These are phyloP conservation scores for Trichophyton mentagrophytes DNA, from an alignment of 2,329 filamentous ascomycete species.

Conservation along the genomic window DNA sequence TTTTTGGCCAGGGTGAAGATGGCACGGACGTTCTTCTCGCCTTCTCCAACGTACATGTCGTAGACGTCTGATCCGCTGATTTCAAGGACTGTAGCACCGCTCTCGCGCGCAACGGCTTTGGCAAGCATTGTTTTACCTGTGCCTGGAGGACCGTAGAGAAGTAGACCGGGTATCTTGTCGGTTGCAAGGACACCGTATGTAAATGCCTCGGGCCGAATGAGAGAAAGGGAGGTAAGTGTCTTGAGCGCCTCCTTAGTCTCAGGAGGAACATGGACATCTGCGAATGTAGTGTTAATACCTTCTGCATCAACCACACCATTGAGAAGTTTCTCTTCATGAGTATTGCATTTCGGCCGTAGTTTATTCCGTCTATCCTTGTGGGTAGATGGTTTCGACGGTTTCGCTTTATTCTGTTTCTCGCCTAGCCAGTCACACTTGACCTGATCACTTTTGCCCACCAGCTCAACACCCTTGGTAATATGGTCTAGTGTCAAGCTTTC, in stretches of 20 bases:
- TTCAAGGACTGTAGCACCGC: slow-evolving; percentile 60
- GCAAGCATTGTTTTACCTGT: slow-evolving; percentile 52
- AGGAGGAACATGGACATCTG: slow-evolving; percentile 67
- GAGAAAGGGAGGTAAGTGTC: slow-evolving; percentile 73
- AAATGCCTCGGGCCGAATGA: slow-evolving; percentile 87
- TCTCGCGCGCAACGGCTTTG: slow-evolving; percentile 53
- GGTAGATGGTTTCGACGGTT: slow-evolving; percentile 22
- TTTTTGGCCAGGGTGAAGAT: slow-evolving; percentile 87
- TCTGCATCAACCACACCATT: slow-evolving; percentile 68
- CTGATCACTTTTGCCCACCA: slow-evolving; percentile 31
- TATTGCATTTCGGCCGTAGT: slow-evolving; percentile 48
- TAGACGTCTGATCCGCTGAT: slow-evolving; percentile 84
- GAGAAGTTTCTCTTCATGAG: slow-evolving; percentile 71
- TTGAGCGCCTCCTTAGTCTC: slow-evolving; percentile 81
- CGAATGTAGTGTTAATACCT: slow-evolving; percentile 75
- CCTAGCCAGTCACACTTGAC: slow-evolving; percentile 26
- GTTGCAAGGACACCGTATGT: slow-evolving; percentile 83
- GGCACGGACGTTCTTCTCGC: slow-evolving; percentile 88
- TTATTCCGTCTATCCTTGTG: slow-evolving; percentile 36
- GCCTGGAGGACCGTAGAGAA: slow-evolving; percentile 73
- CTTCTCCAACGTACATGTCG: slow-evolving; percentile 91
- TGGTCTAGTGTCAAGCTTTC: slow-evolving; percentile 30
- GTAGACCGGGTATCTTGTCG: slow-evolving; percentile 78
- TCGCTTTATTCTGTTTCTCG: slow-evolving; percentile 22
- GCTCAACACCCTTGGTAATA: slow-evolving; percentile 24